A percentile compares a stretch with the other conserved stretches of the same genome.
Conservation (phyloP, 2,329 filamentous ascomycete species). For the Neoscytalidium dimidiatum region DNA sequence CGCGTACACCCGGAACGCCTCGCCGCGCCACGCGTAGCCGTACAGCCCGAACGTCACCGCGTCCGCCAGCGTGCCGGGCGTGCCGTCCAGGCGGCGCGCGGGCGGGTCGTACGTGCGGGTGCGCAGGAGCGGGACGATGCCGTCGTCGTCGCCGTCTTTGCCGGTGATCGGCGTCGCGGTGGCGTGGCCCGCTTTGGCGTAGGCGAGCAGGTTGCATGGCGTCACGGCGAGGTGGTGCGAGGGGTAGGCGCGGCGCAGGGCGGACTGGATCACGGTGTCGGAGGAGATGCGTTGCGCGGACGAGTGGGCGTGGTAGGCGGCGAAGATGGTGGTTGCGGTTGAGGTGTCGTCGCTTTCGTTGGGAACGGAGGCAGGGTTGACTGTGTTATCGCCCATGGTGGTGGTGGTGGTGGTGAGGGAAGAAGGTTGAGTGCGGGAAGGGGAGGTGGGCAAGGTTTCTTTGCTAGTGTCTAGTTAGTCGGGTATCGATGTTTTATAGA, state of each 20-base stretch:
- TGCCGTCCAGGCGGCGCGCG: slow-evolving; percentile 24
- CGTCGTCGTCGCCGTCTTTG: slow-evolving; percentile 35
- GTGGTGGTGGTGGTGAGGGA: neutral
- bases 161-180: slow-evolving; percentile 44
- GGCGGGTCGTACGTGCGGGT: slow-evolving; percentile 43
- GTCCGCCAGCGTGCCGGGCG: neutral
- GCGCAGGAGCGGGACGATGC: slow-evolving; percentile 34
- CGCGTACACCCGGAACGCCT: slow-evolving; percentile 33
- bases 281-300: slow-evolving; percentile 46
- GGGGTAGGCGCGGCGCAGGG: slow-evolving; percentile 46
- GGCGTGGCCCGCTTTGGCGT: slow-evolving; percentile 45
- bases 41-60: neutral
- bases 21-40: slow-evolving; percentile 30
- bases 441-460: too few species aligned
- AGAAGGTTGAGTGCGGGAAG: neutral
- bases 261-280: slow-evolving; percentile 45
- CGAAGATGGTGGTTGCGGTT: neutral
- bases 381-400: neutral
- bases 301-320: slow-evolving; percentile 45
- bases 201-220: slow-evolving; percentile 42
- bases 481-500: neutral
- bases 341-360: neutral
- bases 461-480: neutral
- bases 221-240: slow-evolving; percentile 14
- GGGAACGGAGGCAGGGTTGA: neutral